phyloP scores from a whole-genome alignment of 495 filamentous ascomycete species.

The Aspergillus sclerotiicarbonarius region DNA sequence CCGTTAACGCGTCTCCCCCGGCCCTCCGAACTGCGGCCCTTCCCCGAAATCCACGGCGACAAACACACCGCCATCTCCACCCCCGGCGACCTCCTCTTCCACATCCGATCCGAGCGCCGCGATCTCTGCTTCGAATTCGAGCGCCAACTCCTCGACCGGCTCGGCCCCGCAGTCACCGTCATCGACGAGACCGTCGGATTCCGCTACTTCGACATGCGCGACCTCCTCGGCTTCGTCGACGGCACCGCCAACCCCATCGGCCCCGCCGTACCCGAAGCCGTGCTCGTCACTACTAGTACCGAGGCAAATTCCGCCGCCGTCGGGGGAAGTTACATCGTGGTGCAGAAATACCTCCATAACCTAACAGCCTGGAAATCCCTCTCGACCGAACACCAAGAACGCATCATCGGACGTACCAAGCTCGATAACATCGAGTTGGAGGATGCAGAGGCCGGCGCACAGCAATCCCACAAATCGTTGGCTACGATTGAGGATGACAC shows the following conservation, averaged over 20 bases:
- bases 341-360: constrained; percentile 60
- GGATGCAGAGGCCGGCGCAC: constrained; percentile 44
- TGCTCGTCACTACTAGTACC: constrained; percentile 46
- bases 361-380: constrained; percentile 46
- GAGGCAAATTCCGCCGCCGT: constrained; percentile 32
- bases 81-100: constrained; percentile 55
- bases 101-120: constrained; percentile 56
- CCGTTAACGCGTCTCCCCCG: constrained; percentile 40
- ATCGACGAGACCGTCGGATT: constrained; percentile 56
- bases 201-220: constrained; percentile 58
- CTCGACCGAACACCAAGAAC: constrained; percentile 51
- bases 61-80: constrained; percentile 50
- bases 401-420: constrained; percentile 57
- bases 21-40: constrained; percentile 53
- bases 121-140: constrained; percentile 59
- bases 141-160: constrained; percentile 47
- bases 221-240: constrained; percentile 59
- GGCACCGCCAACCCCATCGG: constrained; percentile 59
- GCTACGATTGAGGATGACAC: constrained; percentile 53
- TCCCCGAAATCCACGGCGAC: constrained; percentile 42
- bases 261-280: constrained; percentile 37
- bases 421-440: constrained; percentile 55
- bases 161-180: constrained; percentile 45
- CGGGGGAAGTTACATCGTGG: constrained; percentile 56
- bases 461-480: constrained; percentile 53